Evolutionary conservation across 305 asterid genomes (phyloP), one percentile per base, ranked within the genome.

Genomic region (Fraxinus platypoda): DNA sequence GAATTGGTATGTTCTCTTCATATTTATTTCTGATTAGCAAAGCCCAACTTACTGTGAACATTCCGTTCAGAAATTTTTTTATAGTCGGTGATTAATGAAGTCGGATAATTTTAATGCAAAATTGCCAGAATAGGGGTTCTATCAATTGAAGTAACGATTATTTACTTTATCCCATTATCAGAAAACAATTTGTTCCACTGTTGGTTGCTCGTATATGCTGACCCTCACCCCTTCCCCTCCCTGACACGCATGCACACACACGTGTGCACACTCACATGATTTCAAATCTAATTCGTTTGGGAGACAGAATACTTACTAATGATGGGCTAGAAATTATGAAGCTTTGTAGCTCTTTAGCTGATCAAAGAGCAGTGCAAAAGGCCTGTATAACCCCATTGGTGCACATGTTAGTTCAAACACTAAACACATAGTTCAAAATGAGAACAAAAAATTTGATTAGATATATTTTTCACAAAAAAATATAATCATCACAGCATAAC

Each of bases 1-100:
- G 98, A 85, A 94, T 94, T 52, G 98, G 98, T 94, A 92, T 75
- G 93, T 84, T 81, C 81, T 80, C 66, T 49, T 76, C 33, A 30
- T 28, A 71, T 43, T 62, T 82, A 35, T 37, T 78, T 49, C n/a
- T 43, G 21, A 74, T 80, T 73, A 35, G 72, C 77, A 62, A 81
- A 80, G 64, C 82, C 13, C 76, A 78, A 73, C 66, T 84, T 68
- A 6, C 75, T 78, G 57, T 31, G 26, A 54, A 26, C 12, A 80
- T 38, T 68, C 57, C 43, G 25, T 84, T 81, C 66, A 6, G 70
- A 70, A 31, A 59, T 82, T 77, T 68, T 37, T 49, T 64, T 66
- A 37, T 26, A n/a, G 41, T 66, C 78, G 2, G 28, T 37, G 73
- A 72, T 73, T 23, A 37, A 12, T 64, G 9, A 43, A 68, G 64